Evolutionary conservation across 2,329 filamentous ascomycete genomes (phyloP), one percentile per base, ranked within the genome.

Genomic region (Exophiala dermatitidis): DNA sequence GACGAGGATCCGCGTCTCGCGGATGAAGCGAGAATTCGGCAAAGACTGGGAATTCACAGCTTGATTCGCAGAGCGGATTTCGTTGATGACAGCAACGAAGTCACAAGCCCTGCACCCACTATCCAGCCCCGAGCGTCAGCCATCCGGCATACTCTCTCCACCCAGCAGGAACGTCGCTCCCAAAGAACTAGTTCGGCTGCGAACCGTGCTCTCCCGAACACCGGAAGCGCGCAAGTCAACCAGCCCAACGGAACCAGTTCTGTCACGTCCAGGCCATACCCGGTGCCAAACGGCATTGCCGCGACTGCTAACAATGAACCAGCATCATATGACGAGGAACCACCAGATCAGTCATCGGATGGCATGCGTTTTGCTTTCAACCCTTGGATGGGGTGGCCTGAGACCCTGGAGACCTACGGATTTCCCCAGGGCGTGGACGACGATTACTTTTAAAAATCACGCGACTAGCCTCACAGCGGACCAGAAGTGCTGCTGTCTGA

Each of bases 361-460:
- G 50, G 44, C 3, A 57, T 57, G 54, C 50, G 50, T 7, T 31
- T 57, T 28, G 50, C 47, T 6, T 53, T 50, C 38, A 53, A 57
- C 37, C 54, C 54, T 29, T 57, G 54, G 54, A 53, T 57, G 54
- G 54, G 54, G 8, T 54, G 47, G 41, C 44, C 51, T 19, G 51
- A 57, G 32, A 54, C 52, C 10, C 10, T 54, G 38, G 48, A 54
- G 32, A 52, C 48, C 29, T 57, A 57, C 46, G 50, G 49, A 19
- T 52, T 56, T 37, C 48, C 53, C 19, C 49, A 56, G 43, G 53
- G 52, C 44, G 34, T 56, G n/a, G 49, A 56, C 37, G 48, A 52
- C 32, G 53, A 52, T 19, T 56, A 52, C 32, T 52, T 56, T 31
- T 55, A 41, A 37, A 31, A 33, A 1, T 32, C 33, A 10, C 10